These are phyloP conservation scores for Boletus smithii DNA, from an alignment of 1,284 basidiomycete genomes.

Conservation along the genomic window DNA sequence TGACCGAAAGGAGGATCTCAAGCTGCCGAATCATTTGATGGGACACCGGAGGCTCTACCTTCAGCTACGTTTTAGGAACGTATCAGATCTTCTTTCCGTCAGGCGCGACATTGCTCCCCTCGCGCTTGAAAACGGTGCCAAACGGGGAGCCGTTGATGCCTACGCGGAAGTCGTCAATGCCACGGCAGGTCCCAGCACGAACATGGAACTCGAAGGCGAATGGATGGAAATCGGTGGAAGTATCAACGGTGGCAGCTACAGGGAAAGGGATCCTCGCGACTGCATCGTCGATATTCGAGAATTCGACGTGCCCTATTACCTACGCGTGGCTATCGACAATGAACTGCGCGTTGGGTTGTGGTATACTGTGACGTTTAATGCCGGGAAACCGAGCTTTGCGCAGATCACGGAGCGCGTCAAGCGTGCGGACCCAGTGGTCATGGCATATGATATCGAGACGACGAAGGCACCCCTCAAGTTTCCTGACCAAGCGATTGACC, in stretches of 20 bases:
- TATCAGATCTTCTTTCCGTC: conserved; percentile 86
- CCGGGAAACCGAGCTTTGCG: conserved; percentile 77
- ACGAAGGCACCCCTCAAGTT: conserved; percentile 99
- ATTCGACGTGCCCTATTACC: conserved; percentile 96
- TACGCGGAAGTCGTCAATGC: conserved; percentile 97
- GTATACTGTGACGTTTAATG: conserved; percentile 86
- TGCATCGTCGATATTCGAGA: conserved; percentile 94
- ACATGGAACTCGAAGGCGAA: conserved; percentile 67
- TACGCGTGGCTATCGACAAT: conserved; percentile 98
- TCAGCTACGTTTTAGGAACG: conserved; percentile 89
- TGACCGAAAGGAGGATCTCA: conserved; percentile 90
- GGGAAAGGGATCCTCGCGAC: conserved; percentile 81
- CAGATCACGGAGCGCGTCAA: conserved; percentile 85
- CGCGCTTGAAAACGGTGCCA: conserved; percentile 87
- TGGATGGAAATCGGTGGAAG: conserved; percentile 53
- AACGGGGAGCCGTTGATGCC: conserved; percentile 93
- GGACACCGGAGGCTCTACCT: conserved; percentile 87
- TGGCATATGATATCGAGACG: conserved; percentile 99
- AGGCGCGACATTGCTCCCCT: conserved; percentile 88
- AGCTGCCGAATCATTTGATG: conserved; percentile 94
- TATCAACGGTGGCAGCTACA: conserved; percentile 39
- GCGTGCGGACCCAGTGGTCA: conserved; percentile 97
- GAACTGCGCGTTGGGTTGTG: conserved; percentile 96
- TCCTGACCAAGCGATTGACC: conserved; percentile 93
- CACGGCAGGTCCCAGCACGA: conserved; percentile 50